These are phyloP conservation scores for Claviceps arundinis DNA, from an alignment of 2,329 filamentous ascomycete species.

Conservation along the genomic window DNA sequence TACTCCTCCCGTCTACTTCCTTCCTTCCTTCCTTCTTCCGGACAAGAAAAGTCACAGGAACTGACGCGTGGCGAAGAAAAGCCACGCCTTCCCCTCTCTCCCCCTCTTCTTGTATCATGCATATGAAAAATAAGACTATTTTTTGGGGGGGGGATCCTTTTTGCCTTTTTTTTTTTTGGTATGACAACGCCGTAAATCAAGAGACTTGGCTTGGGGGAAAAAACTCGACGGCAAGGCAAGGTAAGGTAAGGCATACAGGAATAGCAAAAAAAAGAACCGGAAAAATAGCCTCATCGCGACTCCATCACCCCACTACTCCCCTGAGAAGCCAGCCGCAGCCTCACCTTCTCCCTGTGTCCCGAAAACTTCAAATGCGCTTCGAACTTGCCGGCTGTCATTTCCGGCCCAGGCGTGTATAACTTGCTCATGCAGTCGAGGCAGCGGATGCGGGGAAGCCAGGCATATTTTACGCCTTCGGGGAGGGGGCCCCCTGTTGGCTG, in stretches of 20 bases:
- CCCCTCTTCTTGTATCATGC: too few relatives aligned
- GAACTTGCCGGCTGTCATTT: constrained; percentile 77
- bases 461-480: constrained; percentile 56
- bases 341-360: constrained; percentile 59
- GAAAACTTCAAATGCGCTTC: constrained; percentile 85
- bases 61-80: too few relatives aligned
- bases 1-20: too few relatives aligned
- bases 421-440: constrained; percentile 91
- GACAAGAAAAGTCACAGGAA: too few relatives aligned
- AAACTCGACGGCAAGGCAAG: neutral
- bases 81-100: too few relatives aligned
- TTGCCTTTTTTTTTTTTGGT: too few relatives aligned
- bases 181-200: too few relatives aligned
- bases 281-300: neutral
- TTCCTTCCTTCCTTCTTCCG: too few relatives aligned
- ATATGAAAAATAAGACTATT: too few relatives aligned
- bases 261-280: neutral
- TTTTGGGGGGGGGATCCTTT: too few relatives aligned
- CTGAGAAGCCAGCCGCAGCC: constrained; percentile 17
- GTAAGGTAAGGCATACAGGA: neutral
- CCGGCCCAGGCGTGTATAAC: constrained; percentile 81
- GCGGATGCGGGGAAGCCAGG: constrained; percentile 78
- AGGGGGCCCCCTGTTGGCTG: constrained; percentile 34
- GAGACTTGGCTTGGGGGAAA: too few relatives aligned
- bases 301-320: constrained; percentile 7